A percentile compares a stretch with the other conserved stretches of the same genome.
phyloP scores from a whole-genome alignment of 345 rosid genomes.

The Acer saccharum region DNA sequence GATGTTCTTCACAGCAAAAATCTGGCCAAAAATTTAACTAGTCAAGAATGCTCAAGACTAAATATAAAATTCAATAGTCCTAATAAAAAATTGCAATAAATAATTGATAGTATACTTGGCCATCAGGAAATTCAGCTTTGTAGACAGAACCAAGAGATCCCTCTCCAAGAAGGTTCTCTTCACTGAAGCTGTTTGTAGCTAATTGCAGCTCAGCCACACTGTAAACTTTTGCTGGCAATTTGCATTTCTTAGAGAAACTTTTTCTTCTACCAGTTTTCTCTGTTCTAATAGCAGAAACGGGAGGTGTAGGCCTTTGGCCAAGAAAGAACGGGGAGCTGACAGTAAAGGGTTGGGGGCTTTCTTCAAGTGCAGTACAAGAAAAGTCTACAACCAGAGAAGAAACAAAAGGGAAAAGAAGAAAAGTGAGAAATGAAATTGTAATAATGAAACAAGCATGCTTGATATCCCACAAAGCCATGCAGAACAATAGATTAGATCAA shows the following conservation, averaged over 20 bases:
- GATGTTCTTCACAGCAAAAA: constrained; percentile 76
- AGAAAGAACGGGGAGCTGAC: constrained; percentile 41
- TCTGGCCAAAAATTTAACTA: constrained; percentile 37
- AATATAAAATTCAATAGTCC: background rate
- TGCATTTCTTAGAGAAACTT: constrained; percentile 48
- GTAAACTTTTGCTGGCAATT: constrained; percentile 55
- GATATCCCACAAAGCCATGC: background rate
- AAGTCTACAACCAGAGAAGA: constrained; percentile 28
- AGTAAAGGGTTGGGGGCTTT: constrained; percentile 48
- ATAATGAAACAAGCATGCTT: background rate
- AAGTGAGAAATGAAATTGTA: background rate
- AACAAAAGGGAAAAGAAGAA: background rate
- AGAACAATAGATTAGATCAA: too few relatives aligned
- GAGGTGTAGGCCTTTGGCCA: constrained; percentile 34
- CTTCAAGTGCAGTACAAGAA: constrained; percentile 42
- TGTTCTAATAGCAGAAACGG: constrained; percentile 34
- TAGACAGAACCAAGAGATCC: constrained; percentile 92
- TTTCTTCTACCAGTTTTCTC: constrained; percentile 46
- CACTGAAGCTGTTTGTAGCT: constrained; percentile 75
- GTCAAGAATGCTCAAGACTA: background rate
- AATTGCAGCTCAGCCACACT: constrained; percentile 69
- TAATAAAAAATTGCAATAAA: constrained; percentile 7
- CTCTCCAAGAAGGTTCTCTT: constrained; percentile 71
- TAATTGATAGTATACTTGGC: constrained; percentile 47
- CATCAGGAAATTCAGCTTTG: constrained; percentile 75